phyloP scores from a whole-genome alignment of 441 rosid species.

The Gossypium gossypioides region DNA sequence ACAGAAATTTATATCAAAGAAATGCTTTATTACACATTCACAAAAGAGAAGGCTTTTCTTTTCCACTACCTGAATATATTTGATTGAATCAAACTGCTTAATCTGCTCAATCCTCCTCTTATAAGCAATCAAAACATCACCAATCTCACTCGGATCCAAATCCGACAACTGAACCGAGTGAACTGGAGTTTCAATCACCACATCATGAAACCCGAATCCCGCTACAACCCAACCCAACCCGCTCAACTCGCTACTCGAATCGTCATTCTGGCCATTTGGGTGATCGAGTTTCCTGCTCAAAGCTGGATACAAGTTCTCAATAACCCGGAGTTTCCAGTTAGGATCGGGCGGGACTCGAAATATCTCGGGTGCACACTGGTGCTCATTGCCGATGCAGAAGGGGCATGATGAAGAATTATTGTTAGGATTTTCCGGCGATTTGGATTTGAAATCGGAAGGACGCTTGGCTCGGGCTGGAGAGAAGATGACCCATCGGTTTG shows the following conservation, averaged over 20 bases:
- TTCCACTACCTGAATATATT: slow-evolving; percentile 53
- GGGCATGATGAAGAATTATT: slow-evolving; percentile 42
- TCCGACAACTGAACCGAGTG: slow-evolving; percentile 55
- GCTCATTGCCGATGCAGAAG: slow-evolving; percentile 76
- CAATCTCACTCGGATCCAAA: slow-evolving; percentile 37
- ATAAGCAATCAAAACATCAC: slow-evolving; percentile 53
- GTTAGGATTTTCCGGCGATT: slow-evolving; percentile 33
- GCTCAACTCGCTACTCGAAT: slow-evolving; percentile 7
- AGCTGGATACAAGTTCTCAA: slow-evolving; percentile 77
- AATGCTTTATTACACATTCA: not conserved
- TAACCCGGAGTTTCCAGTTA: slow-evolving; percentile 63
- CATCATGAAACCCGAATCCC: slow-evolving; percentile 78
- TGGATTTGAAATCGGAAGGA: slow-evolving; percentile 72
- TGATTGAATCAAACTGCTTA: slow-evolving; percentile 34
- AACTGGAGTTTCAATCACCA: slow-evolving; percentile 65
- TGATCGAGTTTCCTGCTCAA: slow-evolving; percentile 41
- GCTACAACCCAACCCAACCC: slow-evolving; percentile 15
- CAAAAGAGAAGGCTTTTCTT: not conserved
- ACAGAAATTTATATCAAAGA: not conserved
- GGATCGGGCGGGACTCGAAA: slow-evolving; percentile 56
- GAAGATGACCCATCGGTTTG: slow-evolving; percentile 67
- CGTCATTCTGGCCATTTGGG: slow-evolving; percentile 11
- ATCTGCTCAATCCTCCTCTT: slow-evolving; percentile 65
- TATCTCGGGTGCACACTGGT: slow-evolving; percentile 73
- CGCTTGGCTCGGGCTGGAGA: slow-evolving; percentile 76